These are phyloP conservation scores for Coccomyxa subellipsoidea DNA, from an alignment of 163 green algal genomes.

Conservation along the genomic window DNA sequence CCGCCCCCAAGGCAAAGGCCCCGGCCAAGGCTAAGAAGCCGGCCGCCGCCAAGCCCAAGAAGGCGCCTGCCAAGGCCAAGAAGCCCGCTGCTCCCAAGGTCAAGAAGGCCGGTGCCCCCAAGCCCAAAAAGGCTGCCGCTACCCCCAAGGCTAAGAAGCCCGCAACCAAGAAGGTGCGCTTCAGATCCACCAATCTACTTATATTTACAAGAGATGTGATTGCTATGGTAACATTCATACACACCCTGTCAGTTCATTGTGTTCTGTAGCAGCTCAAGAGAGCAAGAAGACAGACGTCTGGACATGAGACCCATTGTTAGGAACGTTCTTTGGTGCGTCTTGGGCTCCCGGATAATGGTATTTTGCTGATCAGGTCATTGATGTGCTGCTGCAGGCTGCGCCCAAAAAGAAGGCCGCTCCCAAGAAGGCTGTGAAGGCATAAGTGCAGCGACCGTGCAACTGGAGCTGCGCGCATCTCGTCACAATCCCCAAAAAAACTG, in stretches of 20 bases:
- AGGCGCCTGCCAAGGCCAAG: not conserved
- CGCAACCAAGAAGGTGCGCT: not conserved
- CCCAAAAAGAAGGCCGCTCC: not conserved
- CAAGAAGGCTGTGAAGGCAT: not conserved
- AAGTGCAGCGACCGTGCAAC: not conserved
- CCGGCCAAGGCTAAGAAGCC: slow-evolving; percentile 8
- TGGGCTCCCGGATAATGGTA: no score
- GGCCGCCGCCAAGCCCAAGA: not conserved
- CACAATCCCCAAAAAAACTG: not conserved
- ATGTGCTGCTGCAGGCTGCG: not conserved
- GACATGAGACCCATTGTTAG: no score
- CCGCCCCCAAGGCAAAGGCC: slow-evolving; percentile 7
- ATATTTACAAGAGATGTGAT: no score
- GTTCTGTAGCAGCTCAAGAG: no score
- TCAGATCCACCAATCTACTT: not conserved
- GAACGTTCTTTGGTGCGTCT: no score
- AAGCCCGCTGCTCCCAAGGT: slow-evolving; percentile 7
- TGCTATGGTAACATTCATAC: no score
- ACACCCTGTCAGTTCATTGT: no score
- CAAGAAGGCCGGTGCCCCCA: slow-evolving; percentile 18
- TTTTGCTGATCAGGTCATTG: not conserved
- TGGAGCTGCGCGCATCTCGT: not conserved
- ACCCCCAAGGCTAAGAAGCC: slow-evolving; percentile 3
- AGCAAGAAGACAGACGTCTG: no score
- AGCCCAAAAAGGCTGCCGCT: slow-evolving; percentile 6